These are phyloP conservation scores for Trichoderma guizhouense DNA, from an alignment of 2,329 filamentous ascomycete genomes.

Conservation along the genomic window DNA sequence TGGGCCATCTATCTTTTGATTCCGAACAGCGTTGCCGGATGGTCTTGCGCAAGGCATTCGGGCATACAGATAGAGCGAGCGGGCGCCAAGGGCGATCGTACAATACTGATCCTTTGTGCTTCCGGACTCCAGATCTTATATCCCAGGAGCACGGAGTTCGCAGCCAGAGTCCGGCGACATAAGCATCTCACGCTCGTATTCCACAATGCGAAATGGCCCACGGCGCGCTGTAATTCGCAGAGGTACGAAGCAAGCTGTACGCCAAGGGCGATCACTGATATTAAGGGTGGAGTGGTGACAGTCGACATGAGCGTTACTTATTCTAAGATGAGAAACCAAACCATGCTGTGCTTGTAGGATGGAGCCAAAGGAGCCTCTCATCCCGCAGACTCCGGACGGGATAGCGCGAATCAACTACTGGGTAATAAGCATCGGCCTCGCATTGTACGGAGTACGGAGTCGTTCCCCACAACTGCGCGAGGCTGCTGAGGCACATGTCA, in stretches of 20 bases:
- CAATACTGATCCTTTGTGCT: not conserved
- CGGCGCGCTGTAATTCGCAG: not conserved
- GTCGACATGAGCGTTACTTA: not conserved
- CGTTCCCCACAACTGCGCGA: not conserved
- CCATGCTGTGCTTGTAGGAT: not conserved
- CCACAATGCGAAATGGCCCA: not conserved
- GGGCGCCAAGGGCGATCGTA: not conserved
- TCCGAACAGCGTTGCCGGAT: not conserved
- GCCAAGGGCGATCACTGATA: constrained; percentile 11
- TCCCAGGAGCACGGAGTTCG: not conserved
- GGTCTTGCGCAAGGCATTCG: not conserved
- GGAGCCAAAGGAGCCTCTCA: not conserved
- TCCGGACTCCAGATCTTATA: not conserved
- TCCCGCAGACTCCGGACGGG: constrained; percentile 6
- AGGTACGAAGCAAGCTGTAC: not conserved
- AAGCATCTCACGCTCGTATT: not conserved
- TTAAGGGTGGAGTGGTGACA: constrained; percentile 3
- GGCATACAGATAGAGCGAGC: not conserved
- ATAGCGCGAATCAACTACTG: not conserved
- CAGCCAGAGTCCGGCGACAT: not conserved
- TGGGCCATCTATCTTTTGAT: not conserved
- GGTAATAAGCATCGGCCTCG: not conserved
- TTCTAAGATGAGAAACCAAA: not conserved
- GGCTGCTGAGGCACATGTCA: constrained; percentile 4
- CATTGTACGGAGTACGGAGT: not conserved